A percentile compares a stretch with the other conserved stretches of the same genome.
Evolutionary conservation across 2,329 filamentous ascomycete genomes (phyloP).

Genomic region (Parastagonospora avenae): DNA sequence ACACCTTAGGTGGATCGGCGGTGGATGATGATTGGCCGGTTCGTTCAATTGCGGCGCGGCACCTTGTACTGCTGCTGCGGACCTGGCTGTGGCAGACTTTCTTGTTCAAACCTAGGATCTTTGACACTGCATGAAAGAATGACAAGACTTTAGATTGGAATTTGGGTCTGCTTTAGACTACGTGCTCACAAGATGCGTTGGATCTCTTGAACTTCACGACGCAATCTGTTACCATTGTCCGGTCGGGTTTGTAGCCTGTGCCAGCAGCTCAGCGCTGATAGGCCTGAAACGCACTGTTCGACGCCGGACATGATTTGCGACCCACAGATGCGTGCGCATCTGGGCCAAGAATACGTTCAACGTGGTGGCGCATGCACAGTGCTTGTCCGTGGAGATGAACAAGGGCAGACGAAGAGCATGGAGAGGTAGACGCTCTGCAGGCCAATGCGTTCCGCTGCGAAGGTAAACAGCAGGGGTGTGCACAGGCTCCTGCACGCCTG

Average conservation of each 20-base stretch:
- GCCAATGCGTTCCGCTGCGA: neutral
- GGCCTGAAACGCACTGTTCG: neutral
- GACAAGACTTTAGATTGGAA: neutral
- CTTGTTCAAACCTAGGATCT: neutral
- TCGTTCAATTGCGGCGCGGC: conserved; percentile 7
- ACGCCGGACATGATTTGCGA: neutral
- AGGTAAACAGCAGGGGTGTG: neutral
- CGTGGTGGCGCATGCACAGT: neutral
- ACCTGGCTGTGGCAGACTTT: neutral
- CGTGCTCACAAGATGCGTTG: neutral
- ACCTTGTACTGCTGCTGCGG: conserved; percentile 1
- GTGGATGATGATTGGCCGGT: conserved; percentile 8
- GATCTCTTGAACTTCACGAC: neutral
- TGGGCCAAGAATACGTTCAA: neutral
- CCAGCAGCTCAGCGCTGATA: neutral
- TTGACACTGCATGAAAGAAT: neutral
- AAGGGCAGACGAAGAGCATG: neutral
- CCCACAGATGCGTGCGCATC: neutral
- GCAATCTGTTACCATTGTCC: neutral
- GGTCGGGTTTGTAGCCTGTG: neutral
- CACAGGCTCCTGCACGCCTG: neutral
- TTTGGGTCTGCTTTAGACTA: neutral
- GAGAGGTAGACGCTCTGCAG: neutral
- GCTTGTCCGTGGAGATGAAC: neutral
- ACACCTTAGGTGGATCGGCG: neutral